Base-by-base conservation (phyloP, 2,329 filamentous ascomycete species). In the Ophiostoma ulmi region DNA sequence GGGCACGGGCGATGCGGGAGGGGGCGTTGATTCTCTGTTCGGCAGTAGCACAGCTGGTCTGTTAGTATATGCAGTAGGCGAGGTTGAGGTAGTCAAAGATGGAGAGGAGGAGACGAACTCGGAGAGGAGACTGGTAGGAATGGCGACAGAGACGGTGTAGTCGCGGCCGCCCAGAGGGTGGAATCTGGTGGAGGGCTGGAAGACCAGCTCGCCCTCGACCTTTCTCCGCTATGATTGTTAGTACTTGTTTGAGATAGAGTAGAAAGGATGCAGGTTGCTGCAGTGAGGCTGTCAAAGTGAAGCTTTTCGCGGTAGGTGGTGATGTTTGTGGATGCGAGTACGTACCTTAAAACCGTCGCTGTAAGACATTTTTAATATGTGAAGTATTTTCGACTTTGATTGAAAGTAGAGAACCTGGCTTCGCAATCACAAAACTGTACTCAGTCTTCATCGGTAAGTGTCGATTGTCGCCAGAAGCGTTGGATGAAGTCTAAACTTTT, bases 1-100 rank as follows among this genome's bases (percentile, higher is more conserved):
- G 85, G 44, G 92, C 91, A 69, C 93, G 91, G 6, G 92, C 92
- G 69, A 97, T 89, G 74, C 90, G 89, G 8, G 90, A 91, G 1
- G 89, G 90, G 67, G 91, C 83, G 67, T 86, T 84, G 48, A 90
- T 92, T 77, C 92, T 90, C 77, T 92, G 89, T 72, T 96, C 92
- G 73, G 90, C 87, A 11, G 89, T 91, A 71, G 87, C 83, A 52
- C 89, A 88, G 77, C 91, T 93, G 75, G 71, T 3, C 70, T 11
- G 64, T 44, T 7, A 64, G 58, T 39, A 36, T 65, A 35, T 7
- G 35, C 5, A 5, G 35, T 13, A 26, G 7, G 39, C 3, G 44
- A 68, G 7, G 38, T n/a, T 20, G 22, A 38, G 44, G 11, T 20
- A 10, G 48, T 31, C 8, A 26, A 10, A 4, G 55, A 35, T 2